Evolutionary conservation across 2,329 filamentous ascomycete species (phyloP), one percentile per base, ranked within the genome.

Genomic region (Colletotrichum echinochloae): DNA sequence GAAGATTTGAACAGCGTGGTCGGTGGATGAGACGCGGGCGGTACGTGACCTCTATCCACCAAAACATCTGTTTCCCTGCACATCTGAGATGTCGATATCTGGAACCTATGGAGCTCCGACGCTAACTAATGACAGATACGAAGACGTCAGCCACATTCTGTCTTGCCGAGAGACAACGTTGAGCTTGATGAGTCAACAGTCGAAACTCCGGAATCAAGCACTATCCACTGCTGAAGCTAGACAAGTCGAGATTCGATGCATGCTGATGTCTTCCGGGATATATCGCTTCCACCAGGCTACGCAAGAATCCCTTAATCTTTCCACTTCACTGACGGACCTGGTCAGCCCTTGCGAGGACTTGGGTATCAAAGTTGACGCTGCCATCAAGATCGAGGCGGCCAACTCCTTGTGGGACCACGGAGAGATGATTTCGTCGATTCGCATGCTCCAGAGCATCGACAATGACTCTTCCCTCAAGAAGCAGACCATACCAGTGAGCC

Each of bases 401-500:
- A 94, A 92, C 76, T 94, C 97, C 8, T 84, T 99, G 1, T 99
- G 96, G 95, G 94, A 97, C 72, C 92, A 97, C 78, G 94, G 94
- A 16, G 95, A 99, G 79, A 93, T 94, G 84, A 89, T 91, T 26
- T 90, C 93, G 0, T 97, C 96, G 0, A 97, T 99, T 70, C 88
- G 91, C 46, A 95, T 98, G 87, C 88, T 98, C 26, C 92, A 95
- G 76, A 87, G 89, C 52, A 86, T 98, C 14, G 88, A 92, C 65
- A 83, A 85, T 52, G 85, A 89, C 61, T 84, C 86, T 48, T 86
- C 89, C 35, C 80, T 93, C 2, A 88, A 88, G 65, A 89, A 88
- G 68, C 93, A 97, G 78, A 89, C 88, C 0, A 89, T 97, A 54
- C 82, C 86, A 2, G 87, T 97, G 37, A 94, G 91, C 61, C 88